Evolutionary conservation across 148 eudicot genomes (phyloP).

Genomic region (Vaccinium vitisidaea): DNA sequence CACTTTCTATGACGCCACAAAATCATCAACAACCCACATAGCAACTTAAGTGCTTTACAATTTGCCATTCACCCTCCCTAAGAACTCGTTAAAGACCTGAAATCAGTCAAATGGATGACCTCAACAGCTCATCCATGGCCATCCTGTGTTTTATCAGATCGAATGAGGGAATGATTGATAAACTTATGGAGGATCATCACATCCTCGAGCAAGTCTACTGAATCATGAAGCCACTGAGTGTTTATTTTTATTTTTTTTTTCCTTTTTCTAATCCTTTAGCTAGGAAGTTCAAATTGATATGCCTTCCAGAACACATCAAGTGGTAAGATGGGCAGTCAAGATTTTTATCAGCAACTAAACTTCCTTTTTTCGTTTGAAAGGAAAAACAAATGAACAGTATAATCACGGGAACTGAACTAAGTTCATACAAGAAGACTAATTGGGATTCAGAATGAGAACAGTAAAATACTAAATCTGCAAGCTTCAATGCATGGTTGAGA

Average conservation of each 20-base stretch:
- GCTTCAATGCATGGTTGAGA: neutral
- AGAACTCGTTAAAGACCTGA: neutral
- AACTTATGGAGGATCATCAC: too few species aligned
- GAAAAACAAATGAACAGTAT: neutral
- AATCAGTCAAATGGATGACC: slow-evolving; percentile 3
- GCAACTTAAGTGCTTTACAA: neutral
- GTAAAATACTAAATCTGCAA: neutral
- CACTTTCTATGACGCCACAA: neutral
- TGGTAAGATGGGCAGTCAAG: neutral
- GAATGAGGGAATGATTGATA: neutral
- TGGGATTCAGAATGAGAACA: neutral
- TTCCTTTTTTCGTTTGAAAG: neutral
- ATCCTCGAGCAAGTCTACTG: neutral
- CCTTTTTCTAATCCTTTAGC: too few species aligned
- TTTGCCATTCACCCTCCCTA: neutral
- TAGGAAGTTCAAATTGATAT: neutral
- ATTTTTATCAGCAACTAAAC: neutral
- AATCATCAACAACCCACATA: neutral
- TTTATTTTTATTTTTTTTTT: too few species aligned
- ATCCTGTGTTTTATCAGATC: neutral
- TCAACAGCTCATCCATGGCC: slow-evolving; percentile 1
- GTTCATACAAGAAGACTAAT: neutral
- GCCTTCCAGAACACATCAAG: slow-evolving; percentile 1
- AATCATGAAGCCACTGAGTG: neutral
- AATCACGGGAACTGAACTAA: neutral